phyloP scores from a whole-genome alignment of 768 basidiomycete genomes.

The Clathrus columnatus region DNA sequence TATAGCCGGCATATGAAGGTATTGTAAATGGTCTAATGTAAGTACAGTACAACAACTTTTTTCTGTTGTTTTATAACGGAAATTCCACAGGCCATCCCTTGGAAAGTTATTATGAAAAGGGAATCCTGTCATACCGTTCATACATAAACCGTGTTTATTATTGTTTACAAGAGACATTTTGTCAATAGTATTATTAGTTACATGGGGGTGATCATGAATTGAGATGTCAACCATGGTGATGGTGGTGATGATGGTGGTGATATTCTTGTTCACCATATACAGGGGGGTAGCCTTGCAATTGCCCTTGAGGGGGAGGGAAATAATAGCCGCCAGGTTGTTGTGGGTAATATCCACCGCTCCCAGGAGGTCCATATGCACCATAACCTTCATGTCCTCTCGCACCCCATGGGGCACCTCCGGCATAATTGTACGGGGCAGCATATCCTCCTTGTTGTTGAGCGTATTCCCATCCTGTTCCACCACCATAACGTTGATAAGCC shows the following conservation, averaged over 20 bases:
- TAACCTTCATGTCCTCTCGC: neutral
- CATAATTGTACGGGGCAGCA: constrained; percentile 14
- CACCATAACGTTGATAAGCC: constrained; percentile 15
- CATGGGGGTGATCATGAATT: neutral
- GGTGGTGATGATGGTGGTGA: constrained; percentile 13
- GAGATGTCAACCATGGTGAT: neutral
- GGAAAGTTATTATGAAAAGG: too few species aligned
- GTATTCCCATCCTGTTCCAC: constrained; percentile 15
- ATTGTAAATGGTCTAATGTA: constrained; percentile 28
- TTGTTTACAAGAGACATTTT: neutral
- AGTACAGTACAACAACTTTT: too few species aligned
- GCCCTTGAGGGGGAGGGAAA: neutral
- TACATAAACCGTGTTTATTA: too few species aligned
- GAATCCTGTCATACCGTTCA: too few species aligned
- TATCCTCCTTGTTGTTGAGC: constrained; percentile 12
- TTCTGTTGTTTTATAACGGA: too few species aligned
- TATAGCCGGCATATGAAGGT: constrained; percentile 39
- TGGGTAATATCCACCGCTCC: neutral
- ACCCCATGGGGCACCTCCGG: constrained; percentile 12
- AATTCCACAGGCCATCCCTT: too few species aligned
- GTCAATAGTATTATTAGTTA: neutral
- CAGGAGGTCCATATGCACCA: constrained; percentile 7
- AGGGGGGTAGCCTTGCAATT: constrained; percentile 4
- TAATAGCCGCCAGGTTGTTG: constrained; percentile 7
- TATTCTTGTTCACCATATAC: constrained; percentile 1